These are phyloP conservation scores for Cryomyces antarcticus DNA, from an alignment of 495 filamentous ascomycete genomes.

Conservation along the genomic window DNA sequence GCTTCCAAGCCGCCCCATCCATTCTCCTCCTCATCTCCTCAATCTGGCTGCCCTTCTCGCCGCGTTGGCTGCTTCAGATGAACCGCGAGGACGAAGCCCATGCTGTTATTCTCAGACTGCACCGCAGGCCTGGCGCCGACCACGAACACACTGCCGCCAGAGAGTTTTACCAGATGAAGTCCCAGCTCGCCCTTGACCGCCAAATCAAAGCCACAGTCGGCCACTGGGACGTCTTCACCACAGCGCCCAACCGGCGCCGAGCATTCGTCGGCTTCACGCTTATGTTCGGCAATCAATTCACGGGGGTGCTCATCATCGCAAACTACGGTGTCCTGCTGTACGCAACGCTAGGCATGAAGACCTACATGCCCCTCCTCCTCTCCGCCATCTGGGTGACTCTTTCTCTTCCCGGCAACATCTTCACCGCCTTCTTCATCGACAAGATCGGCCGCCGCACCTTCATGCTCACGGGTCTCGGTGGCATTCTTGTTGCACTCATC, in stretches of 20 bases:
- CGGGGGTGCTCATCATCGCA: conserved; percentile 9
- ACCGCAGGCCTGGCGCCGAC: conserved; percentile 2
- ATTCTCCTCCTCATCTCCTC: conserved; percentile 7
- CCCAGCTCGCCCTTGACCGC: conserved; percentile 10
- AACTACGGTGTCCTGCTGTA: conserved; percentile 10
- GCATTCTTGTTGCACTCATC: conserved; percentile 4
- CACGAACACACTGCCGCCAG: conserved; percentile 2
- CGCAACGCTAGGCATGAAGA: conserved; percentile 4
- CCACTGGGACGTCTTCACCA: conserved; percentile 8
- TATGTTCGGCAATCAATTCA: conserved; percentile 9
- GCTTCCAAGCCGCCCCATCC: conserved; percentile 10
- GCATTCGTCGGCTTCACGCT: conserved; percentile 5
- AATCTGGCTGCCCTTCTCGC: conserved; percentile 6
- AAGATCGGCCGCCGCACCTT: conserved; percentile 6
- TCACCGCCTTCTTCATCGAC: conserved; percentile 8
- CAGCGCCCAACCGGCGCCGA: conserved; percentile 6
- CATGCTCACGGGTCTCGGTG: conserved; percentile 6
- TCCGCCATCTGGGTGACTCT: conserved; percentile 7
- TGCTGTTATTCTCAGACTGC: conserved; percentile 4
- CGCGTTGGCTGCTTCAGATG: conserved; percentile 8
- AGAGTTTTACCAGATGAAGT: conserved; percentile 12
- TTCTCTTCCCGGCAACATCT: conserved; percentile 10
- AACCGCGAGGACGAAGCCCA: conserved; percentile 9
- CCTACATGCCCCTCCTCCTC: conserved; percentile 10
- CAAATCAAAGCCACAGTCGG: conserved; percentile 5